Conservation (phyloP, 2,329 filamentous ascomycete genomes). For the Aspergillus terreus region DNA sequence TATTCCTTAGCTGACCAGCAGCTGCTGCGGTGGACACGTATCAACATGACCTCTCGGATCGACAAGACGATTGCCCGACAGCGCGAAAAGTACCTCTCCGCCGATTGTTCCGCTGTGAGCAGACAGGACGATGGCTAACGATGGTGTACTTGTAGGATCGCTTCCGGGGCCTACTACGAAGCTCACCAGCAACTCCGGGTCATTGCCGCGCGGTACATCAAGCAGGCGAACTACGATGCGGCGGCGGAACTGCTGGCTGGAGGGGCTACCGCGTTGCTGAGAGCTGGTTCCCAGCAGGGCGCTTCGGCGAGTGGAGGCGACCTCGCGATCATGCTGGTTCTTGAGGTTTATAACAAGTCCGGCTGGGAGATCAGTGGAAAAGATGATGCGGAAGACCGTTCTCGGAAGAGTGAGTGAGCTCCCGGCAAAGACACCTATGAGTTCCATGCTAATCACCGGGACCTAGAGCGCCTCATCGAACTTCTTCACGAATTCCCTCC, state of each 20-base stretch:
- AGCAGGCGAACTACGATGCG: slow-evolving; percentile 75
- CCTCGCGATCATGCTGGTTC: slow-evolving; percentile 76
- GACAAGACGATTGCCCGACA: slow-evolving; percentile 71
- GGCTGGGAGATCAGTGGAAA: slow-evolving; percentile 60
- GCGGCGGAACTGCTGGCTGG: slow-evolving; percentile 83
- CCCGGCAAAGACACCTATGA: too few species aligned
- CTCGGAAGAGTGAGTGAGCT: slow-evolving; percentile 50
- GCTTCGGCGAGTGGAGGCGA: slow-evolving; percentile 92
- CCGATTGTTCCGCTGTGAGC: not conserved
- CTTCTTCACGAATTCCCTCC: slow-evolving; percentile 75
- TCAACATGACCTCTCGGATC: slow-evolving; percentile 47
- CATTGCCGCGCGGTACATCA: slow-evolving; percentile 89
- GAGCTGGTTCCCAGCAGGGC: slow-evolving; percentile 63
- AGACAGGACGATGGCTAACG: slow-evolving; percentile 10
- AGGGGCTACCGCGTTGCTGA: slow-evolving; percentile 77
- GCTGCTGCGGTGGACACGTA: slow-evolving; percentile 1
- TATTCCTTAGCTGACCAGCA: not conserved
- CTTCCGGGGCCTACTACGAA: slow-evolving; percentile 93
- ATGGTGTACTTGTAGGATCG: slow-evolving; percentile 57
- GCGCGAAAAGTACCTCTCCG: slow-evolving; percentile 63
- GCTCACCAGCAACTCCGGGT: slow-evolving; percentile 97
- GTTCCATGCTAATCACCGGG: too few species aligned
- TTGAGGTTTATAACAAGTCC: slow-evolving; percentile 88
- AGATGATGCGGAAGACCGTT: slow-evolving; percentile 53
- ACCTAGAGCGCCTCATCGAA: slow-evolving; percentile 62